Evolutionary conservation across 306 rosid genomes (phyloP), one percentile per base, ranked within the genome.

Genomic region (Phaseolus lunatus): DNA sequence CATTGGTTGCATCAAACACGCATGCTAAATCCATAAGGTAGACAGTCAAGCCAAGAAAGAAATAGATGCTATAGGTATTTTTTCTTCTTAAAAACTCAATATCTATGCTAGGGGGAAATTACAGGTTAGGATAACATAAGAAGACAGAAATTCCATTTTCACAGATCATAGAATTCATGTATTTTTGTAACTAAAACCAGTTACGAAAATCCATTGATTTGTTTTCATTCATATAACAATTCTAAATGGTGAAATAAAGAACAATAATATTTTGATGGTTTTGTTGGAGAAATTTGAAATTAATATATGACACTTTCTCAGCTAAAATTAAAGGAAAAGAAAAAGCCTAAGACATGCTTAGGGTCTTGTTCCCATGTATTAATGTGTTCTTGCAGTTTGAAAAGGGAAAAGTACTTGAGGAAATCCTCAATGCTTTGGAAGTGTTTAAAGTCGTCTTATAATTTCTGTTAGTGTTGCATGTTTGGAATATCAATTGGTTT

Each of bases 141-240:
- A 63, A 67, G 33, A 18, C 62, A 67, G 3, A 66, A 56, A 67
- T 43, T 52, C 39, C 16, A 33, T 26, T 35, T 59, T 57, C 29
- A 12, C 49, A 41, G 37, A 59, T 59, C 70, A 48, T 35, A 45
- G 57, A 64, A 67, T 56, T 18, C 37, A 57, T 12, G 10, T 23
- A 31, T 5, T 24, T n/a, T 13, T 58, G 76, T 31, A 73, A 73
- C 54, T 66, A 80, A 66, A 63, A 73, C 45, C 54, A 73, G 84
- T 29, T 31, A 26, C 20, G 70, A 49, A 59, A 68, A n/a, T n/a
- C n/a, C n/a, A 31, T 29, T 19, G 33, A 64, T 49, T 27, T 35
- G 16, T 64, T 64, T n/a, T 45, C 62, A 47, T 61, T 73, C 19
- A 75, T 62, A 75, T 48, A 45, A 62, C 23, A 33, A 73, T 57